These are phyloP conservation scores for Monosporascus cannonballus DNA, from an alignment of 2,329 filamentous ascomycete genomes.

Conservation along the genomic window DNA sequence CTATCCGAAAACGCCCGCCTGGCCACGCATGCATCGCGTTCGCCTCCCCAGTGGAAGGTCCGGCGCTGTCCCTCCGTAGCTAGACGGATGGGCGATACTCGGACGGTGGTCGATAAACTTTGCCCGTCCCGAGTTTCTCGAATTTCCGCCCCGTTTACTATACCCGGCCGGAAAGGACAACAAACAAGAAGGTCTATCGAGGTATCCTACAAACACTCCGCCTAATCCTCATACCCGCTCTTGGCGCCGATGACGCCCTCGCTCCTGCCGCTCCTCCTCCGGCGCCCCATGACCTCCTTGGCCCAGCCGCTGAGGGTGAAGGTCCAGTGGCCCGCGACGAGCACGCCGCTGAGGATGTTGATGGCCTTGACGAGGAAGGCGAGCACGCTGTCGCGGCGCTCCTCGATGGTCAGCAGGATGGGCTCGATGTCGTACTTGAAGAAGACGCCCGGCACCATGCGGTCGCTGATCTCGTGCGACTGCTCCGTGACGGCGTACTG, in stretches of 20 bases:
- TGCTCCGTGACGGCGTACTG: slow-evolving; percentile 97
- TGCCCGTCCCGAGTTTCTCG: too few relatives aligned
- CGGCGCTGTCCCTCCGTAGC: too few relatives aligned
- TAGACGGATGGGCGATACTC: too few relatives aligned
- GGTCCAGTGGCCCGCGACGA: slow-evolving; percentile 91
- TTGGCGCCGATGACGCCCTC: slow-evolving; percentile 47
- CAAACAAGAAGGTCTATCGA: too few relatives aligned
- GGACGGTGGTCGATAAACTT: too few relatives aligned
- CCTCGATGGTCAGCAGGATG: slow-evolving; percentile 78
- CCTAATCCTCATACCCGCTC: slow-evolving; percentile 25
- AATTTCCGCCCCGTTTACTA: too few relatives aligned
- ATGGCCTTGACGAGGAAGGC: slow-evolving; percentile 74
- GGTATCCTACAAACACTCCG: neutral
- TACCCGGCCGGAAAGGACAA: too few relatives aligned
- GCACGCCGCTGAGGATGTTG: slow-evolving; percentile 83
- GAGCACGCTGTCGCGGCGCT: slow-evolving; percentile 70
- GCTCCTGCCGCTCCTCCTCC: slow-evolving; percentile 37
- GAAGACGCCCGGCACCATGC: slow-evolving; percentile 79
- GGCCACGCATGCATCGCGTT: neutral
- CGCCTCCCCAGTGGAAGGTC: too few relatives aligned
- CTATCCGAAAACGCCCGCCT: neutral
- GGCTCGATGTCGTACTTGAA: slow-evolving; percentile 99
- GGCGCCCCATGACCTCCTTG: slow-evolving; percentile 45
- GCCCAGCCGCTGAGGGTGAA: slow-evolving; percentile 80
- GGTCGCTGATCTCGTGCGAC: slow-evolving; percentile 63